Conservation (phyloP, 2,329 filamentous ascomycete species). For the Plectosphaerella cucumerina region DNA sequence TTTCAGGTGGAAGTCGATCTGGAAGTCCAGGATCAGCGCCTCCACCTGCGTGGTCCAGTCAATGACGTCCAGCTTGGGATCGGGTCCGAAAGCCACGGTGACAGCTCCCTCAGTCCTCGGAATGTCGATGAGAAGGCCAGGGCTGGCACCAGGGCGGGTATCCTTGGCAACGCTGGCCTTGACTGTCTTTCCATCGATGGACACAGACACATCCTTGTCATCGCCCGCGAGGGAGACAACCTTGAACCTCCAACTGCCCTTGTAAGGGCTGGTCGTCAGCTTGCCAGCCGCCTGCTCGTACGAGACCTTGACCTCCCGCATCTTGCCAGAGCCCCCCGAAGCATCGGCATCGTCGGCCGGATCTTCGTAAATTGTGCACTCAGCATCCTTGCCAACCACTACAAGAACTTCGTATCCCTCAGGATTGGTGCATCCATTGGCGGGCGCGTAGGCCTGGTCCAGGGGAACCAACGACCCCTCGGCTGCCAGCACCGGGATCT, state of each 20-base stretch:
- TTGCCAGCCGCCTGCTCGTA: neutral
- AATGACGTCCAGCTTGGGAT: constrained; percentile 10
- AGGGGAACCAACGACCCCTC: constrained; percentile 57
- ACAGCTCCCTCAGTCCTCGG: neutral
- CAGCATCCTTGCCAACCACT: constrained; percentile 40
- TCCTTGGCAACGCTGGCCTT: constrained; percentile 5
- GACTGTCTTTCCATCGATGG: constrained; percentile 1
- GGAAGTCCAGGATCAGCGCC: constrained; percentile 17
- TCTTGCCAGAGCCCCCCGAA: neutral
- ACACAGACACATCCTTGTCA: neutral
- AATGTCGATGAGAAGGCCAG: neutral
- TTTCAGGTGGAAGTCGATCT: constrained; percentile 21
- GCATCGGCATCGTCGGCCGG: neutral
- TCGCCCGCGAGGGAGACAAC: neutral
- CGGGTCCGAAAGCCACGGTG: neutral
- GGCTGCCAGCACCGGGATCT: constrained; percentile 48
- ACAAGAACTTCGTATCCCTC: constrained; percentile 42
- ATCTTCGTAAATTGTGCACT: neutral
- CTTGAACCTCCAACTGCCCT: neutral
- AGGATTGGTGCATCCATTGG: constrained; percentile 45
- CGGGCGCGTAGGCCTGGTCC: constrained; percentile 34
- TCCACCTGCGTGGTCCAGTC: constrained; percentile 19
- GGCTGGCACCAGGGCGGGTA: constrained; percentile 6
- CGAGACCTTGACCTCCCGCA: neutral
- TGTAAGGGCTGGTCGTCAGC: neutral